Conservation (phyloP, 2,329 filamentous ascomycete species). For the Apiospora pterosperma region DNA sequence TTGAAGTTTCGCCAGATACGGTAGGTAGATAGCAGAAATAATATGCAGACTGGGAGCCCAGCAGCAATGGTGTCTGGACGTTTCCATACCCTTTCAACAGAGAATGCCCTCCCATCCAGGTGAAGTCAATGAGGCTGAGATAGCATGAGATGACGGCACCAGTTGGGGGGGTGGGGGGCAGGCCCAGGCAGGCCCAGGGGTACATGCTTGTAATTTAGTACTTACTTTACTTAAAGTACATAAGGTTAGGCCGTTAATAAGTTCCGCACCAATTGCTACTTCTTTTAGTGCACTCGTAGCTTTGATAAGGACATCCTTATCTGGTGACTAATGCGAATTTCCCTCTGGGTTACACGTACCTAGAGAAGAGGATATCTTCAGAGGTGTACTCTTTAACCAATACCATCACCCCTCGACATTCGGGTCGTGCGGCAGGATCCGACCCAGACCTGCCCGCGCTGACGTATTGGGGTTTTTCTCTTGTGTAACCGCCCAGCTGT, state of each 20-base stretch:
- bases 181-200: too few species aligned
- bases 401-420: neutral
- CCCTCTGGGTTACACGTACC: neutral
- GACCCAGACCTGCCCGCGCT: neutral
- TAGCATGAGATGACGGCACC: neutral
- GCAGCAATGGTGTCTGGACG: neutral
- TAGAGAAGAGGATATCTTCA: neutral
- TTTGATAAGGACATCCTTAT: neutral
- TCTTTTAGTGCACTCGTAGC: neutral
- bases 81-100: neutral
- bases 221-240: too few species aligned
- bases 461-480: neutral
- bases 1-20: neutral
- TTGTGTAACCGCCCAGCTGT: neutral
- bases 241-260: neutral
- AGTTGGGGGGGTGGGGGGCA: neutral
- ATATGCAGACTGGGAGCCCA: neutral
- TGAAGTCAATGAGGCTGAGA: neutral
- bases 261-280: neutral
- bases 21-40: neutral
- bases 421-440: neutral
- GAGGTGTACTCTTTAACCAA: neutral
- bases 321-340: neutral
- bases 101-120: neutral
- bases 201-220: neutral